A percentile compares a stretch with the other conserved stretches of the same genome.
These are phyloP conservation scores for Copromyces sp. DNA, from an alignment of 495 filamentous ascomycete species.

Conservation along the genomic window DNA sequence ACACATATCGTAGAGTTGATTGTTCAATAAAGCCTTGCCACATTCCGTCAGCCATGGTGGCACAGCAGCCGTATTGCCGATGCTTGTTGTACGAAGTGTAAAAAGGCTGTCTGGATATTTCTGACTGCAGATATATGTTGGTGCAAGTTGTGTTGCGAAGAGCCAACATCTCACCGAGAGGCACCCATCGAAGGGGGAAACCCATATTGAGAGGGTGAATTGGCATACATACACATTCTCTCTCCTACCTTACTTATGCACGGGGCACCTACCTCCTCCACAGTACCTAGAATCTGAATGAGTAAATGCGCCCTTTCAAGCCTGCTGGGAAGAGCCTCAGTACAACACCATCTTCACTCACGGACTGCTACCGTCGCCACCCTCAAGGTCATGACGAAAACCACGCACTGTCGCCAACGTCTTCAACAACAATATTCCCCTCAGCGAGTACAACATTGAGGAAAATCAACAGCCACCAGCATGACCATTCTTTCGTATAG, in stretches of 20 bases:
- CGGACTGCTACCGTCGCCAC: not conserved
- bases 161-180: not conserved
- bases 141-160: not conserved
- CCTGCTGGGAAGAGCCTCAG: not conserved
- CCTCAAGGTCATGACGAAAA: not conserved
- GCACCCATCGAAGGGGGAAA: not conserved
- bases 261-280: not conserved
- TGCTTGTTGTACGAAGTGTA: not conserved
- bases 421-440: not conserved
- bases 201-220: not conserved
- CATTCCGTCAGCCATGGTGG: not conserved
- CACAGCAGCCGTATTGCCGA: not conserved
- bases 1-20: not conserved
- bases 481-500: not conserved
- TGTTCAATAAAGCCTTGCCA: not conserved
- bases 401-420: not conserved
- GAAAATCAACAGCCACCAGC: not conserved
- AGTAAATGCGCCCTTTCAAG: not conserved
- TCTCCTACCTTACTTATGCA: not conserved
- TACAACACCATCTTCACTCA: not conserved
- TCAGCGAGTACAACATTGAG: not conserved
- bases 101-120: not conserved
- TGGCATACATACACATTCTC: not conserved
- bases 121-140: not conserved
- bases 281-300: not conserved